Evolutionary conservation across 495 filamentous ascomycete species (phyloP).

Genomic region (Poronia punctata): DNA sequence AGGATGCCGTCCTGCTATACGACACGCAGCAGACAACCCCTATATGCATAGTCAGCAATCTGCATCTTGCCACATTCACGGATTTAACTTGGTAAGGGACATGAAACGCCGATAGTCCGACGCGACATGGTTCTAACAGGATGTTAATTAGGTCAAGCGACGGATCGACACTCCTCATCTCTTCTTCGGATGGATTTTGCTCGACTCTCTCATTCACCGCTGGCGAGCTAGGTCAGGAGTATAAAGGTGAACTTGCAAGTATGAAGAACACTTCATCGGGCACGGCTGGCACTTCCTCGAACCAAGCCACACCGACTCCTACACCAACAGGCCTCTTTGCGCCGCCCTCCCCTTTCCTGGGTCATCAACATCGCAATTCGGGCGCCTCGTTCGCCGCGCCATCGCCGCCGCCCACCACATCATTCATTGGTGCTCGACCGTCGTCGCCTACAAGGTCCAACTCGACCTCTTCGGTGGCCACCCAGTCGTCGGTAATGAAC

Average conservation of each 20-base stretch:
- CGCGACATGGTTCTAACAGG: neutral
- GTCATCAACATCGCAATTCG: conserved; percentile 45
- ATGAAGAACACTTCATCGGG: conserved; percentile 37
- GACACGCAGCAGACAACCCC: conserved; percentile 96
- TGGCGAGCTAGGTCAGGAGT: conserved; percentile 82
- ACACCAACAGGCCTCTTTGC: conserved; percentile 56
- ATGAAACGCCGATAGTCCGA: conserved; percentile 1
- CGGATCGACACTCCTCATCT: conserved; percentile 86
- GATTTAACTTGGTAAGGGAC: conserved; percentile 93
- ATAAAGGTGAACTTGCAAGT: conserved; percentile 58
- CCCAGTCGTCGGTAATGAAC: conserved; percentile 51
- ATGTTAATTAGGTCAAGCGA: conserved; percentile 79
- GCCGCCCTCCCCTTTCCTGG: conserved; percentile 50
- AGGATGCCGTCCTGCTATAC: conserved; percentile 92
- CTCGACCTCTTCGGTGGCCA: conserved; percentile 78
- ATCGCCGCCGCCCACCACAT: conserved; percentile 46
- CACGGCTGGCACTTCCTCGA: conserved; percentile 38
- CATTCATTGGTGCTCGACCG: conserved; percentile 49
- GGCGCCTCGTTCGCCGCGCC: conserved; percentile 47
- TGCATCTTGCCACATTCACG: conserved; percentile 96
- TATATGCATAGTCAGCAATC: conserved; percentile 85
- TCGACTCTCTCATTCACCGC: conserved; percentile 78
- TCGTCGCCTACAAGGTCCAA: conserved; percentile 75
- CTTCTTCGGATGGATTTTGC: conserved; percentile 96
- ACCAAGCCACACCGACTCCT: conserved; percentile 55